phyloP scores from a whole-genome alignment of 179 eudicot genomes.

The Silene coronaria region DNA sequence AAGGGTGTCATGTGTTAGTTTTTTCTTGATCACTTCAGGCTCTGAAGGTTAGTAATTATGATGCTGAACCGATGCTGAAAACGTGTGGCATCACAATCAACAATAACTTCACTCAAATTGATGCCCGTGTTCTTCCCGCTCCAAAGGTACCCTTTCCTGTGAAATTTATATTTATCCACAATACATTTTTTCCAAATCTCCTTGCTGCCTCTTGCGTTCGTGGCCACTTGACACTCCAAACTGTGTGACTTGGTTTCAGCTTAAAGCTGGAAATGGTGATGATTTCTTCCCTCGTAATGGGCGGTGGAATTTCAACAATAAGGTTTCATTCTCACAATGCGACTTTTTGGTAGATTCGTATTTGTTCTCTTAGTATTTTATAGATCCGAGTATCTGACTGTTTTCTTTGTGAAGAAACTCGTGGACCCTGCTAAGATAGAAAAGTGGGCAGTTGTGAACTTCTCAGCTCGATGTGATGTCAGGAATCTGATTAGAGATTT shows the following conservation, averaged over 20 bases:
- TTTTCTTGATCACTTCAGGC: slow-evolving; percentile 66
- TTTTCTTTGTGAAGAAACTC: slow-evolving; percentile 43
- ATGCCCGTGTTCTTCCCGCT: slow-evolving; percentile 63
- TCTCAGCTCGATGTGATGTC: slow-evolving; percentile 77
- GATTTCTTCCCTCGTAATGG: slow-evolving; percentile 39
- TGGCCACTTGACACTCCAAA: too few species aligned
- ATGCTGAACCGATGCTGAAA: slow-evolving; percentile 58
- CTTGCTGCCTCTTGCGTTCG: too few species aligned
- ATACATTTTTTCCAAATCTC: background rate
- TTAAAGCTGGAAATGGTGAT: slow-evolving; percentile 33
- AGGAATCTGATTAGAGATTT: slow-evolving; percentile 47
- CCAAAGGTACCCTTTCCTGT: slow-evolving; percentile 58
- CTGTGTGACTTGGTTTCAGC: slow-evolving; percentile 14
- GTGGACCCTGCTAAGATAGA: slow-evolving; percentile 67
- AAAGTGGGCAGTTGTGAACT: slow-evolving; percentile 80
- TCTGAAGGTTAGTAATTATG: slow-evolving; percentile 59
- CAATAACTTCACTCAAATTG: slow-evolving; percentile 52
- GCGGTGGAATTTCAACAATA: slow-evolving; percentile 45
- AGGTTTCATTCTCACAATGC: slow-evolving; percentile 18
- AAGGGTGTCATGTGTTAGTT: background rate
- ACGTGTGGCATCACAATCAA: slow-evolving; percentile 63
- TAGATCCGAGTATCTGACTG: background rate
- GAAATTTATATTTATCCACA: slow-evolving; percentile 29
- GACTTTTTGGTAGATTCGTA: background rate
- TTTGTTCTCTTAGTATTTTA: background rate